Evolutionary conservation across 176 grass and related monocot species (phyloP).

Genomic region (Pharus latifolius): DNA sequence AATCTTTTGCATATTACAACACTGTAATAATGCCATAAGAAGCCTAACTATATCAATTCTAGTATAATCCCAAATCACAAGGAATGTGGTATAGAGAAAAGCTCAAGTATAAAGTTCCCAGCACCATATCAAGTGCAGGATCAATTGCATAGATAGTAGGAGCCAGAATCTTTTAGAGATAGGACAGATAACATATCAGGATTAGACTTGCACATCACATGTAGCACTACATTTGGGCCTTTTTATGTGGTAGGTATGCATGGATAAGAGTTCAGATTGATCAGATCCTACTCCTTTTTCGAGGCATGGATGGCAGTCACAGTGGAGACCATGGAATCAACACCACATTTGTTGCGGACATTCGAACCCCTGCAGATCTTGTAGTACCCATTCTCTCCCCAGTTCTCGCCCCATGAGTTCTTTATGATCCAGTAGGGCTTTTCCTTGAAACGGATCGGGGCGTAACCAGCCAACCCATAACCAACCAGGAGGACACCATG

Average conservation of each 20-base stretch:
- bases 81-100: no score
- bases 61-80: not conserved
- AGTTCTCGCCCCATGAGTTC: constrained; percentile 85
- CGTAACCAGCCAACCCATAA: constrained; percentile 58
- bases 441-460: constrained; percentile 74
- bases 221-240: no score
- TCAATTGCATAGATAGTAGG: no score
- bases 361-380: constrained; percentile 64
- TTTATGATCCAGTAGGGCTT: constrained; percentile 96
- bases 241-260: not conserved
- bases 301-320: constrained; percentile 47
- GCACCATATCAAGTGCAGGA: no score
- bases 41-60: not conserved
- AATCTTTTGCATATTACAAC: not conserved
- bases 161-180: no score
- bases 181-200: no score
- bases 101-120: no score
- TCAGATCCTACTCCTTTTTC: constrained; percentile 22
- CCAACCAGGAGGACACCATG: constrained; percentile 82
- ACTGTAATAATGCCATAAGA: not conserved
- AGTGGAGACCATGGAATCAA: constrained; percentile 73
- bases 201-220: no score
- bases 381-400: constrained; percentile 79
- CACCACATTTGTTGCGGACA: constrained; percentile 43
- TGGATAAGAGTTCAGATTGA: not conserved